Base-by-base conservation (phyloP, 2,329 filamentous ascomycete species). In the Aspergillus sojae region DNA sequence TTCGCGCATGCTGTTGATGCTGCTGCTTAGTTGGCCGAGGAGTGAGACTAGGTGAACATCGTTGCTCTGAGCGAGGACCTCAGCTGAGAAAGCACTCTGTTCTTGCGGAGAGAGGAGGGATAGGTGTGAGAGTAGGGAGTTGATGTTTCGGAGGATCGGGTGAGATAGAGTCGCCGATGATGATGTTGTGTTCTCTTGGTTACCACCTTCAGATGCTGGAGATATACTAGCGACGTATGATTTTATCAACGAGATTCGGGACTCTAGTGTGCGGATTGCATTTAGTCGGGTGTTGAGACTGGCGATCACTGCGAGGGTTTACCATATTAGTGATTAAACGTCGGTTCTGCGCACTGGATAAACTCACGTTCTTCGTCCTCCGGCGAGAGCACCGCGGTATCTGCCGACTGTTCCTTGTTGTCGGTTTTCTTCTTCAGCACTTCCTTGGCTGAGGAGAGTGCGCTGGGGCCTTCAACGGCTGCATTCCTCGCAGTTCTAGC, bases 231-330 rank as follows among this genome's bases (percentile, higher is more conserved):
- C 83, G 54, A 99, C 87, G 75, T 97, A 98, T n/a, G 84, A 84
- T 64, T 86, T 85, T 68, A 94, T 85, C 61, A 94, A 85, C 52
- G 86, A 84, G 69, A 95, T 87, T 57, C 92, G 88, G 7, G 89
- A 87, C 72, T 94, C 89, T 32, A 99, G 87, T 89, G 97, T 97
- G 80, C 93, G 94, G 73, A 97, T 90, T 30, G 95, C 94, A 78
- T 97, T 98, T 66, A 91, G 87, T 72, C 96, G 97, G 65, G 93
- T 91, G 32, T 90, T 95, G 26, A 99, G 87, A 19, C 83, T 86
- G 28, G 88, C 84, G 59, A 90, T 83, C 41, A 70, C 58, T 67
- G 53, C 54, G 26, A 23, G 46, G 34, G 12, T 21, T n/a, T 67
- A 67, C 68, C 68, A 21, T 30, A 48, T 65, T 48, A 61, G 54